These are phyloP conservation scores for Aspergillus arachidicola DNA, from an alignment of 2,329 filamentous ascomycete genomes.

Conservation along the genomic window DNA sequence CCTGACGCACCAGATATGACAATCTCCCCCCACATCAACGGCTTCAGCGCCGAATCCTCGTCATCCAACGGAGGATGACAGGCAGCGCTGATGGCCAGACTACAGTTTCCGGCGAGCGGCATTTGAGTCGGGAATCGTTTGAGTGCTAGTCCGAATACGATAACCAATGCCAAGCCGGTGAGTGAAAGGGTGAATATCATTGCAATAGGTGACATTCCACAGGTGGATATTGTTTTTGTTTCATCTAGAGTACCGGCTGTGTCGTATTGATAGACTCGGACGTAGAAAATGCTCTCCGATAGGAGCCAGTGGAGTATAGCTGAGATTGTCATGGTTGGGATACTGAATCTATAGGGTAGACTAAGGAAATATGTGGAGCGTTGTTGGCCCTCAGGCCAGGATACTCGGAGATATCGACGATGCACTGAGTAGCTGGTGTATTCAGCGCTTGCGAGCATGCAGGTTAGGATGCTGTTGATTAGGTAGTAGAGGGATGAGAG, in stretches of 20 bases:
- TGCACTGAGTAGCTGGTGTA: constrained; percentile 44
- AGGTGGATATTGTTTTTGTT: background rate
- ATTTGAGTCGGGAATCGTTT: background rate
- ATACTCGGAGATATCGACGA: constrained; percentile 47
- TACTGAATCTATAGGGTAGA: constrained; percentile 45
- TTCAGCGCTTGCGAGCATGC: constrained; percentile 51
- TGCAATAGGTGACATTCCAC: background rate
- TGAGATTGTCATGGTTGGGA: constrained; percentile 40
- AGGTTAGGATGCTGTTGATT: constrained; percentile 43
- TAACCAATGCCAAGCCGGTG: background rate
- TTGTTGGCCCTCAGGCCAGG: constrained; percentile 44
- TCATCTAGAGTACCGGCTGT: background rate
- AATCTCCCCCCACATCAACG: background rate
- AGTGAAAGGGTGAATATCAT: background rate
- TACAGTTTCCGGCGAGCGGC: background rate
- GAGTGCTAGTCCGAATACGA: background rate
- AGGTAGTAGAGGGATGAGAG: constrained; percentile 36
- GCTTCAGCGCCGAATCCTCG: too few relatives aligned
- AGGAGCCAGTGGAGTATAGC: constrained; percentile 50
- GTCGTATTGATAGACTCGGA: background rate
- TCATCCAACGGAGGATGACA: background rate
- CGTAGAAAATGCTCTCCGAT: constrained; percentile 47
- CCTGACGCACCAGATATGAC: too few relatives aligned
- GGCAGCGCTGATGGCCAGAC: background rate
- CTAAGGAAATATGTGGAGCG: constrained; percentile 48